Percentiles rank a stretch among this genome's conserved stretches.
phyloP scores from a whole-genome alignment of 2,329 filamentous ascomycete genomes.

The Mollisia scopiformis region DNA sequence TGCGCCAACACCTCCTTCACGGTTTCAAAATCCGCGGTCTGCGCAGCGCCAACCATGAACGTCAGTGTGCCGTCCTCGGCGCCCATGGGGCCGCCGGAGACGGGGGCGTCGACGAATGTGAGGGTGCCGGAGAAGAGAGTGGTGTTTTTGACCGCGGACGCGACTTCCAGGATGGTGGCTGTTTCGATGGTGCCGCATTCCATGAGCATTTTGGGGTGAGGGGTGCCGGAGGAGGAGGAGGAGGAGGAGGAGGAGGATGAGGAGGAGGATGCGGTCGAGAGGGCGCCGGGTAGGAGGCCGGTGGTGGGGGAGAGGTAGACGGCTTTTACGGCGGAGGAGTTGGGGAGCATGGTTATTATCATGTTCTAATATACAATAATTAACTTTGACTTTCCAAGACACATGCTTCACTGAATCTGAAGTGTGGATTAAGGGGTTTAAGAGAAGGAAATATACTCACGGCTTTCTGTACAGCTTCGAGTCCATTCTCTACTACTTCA shows the following conservation, averaged over 20 bases:
- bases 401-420: too few species aligned
- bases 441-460: conserved; percentile 3
- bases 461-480: conserved; percentile 58
- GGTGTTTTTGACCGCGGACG: background rate
- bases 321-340: conserved; percentile 67
- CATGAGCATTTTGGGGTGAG: conserved; percentile 57
- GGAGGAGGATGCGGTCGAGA: conserved; percentile 28
- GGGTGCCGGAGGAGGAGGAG: background rate
- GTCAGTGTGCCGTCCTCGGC: conserved; percentile 39
- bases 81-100: conserved; percentile 40
- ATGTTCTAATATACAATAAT: too few species aligned
- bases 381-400: too few species aligned
- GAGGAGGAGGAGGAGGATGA: too few species aligned
- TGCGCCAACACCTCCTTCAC: conserved; percentile 59
- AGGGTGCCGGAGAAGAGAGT: conserved; percentile 3
- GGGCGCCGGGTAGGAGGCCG: conserved; percentile 51
- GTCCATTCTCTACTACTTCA: conserved; percentile 55
- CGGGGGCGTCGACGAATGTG: conserved; percentile 42
- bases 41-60: conserved; percentile 46
- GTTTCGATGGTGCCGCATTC: conserved; percentile 77
- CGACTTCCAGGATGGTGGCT: conserved; percentile 49
- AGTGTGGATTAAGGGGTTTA: background rate
- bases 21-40: conserved; percentile 50
- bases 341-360: conserved; percentile 69
- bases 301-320: conserved; percentile 54